Conservation (phyloP, 2,329 filamentous ascomycete species). For the Teratosphaeria gauchensis region DNA sequence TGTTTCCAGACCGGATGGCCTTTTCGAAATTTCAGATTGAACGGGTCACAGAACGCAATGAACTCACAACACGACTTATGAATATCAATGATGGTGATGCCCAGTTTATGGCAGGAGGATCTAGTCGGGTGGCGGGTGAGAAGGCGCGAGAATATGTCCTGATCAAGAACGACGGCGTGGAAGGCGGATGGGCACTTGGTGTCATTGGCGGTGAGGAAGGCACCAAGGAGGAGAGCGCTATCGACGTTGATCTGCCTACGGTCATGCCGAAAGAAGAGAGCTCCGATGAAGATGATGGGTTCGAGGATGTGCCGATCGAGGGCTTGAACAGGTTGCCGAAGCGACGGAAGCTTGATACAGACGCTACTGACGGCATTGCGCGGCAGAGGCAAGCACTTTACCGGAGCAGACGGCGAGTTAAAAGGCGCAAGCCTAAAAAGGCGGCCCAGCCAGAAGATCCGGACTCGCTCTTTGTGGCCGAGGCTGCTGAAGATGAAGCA, state of each 20-base stretch:
- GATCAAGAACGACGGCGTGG: conserved; percentile 88
- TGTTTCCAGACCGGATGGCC: conserved; percentile 97
- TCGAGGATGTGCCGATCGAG: conserved; percentile 88
- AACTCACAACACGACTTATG: conserved; percentile 91
- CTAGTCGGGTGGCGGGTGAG: conserved; percentile 67
- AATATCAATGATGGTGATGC: conserved; percentile 73
- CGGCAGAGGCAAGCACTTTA: conserved; percentile 40
- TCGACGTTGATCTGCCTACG: conserved; percentile 62
- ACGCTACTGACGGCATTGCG: conserved; percentile 24
- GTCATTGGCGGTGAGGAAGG: conserved; percentile 73
- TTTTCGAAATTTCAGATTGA: conserved; percentile 97
- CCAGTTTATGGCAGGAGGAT: conserved; percentile 44
- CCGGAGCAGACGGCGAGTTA: conserved; percentile 28
- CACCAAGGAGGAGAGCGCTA: conserved; percentile 74
- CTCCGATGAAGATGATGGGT: conserved; percentile 57
- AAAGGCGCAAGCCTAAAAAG: conserved; percentile 1
- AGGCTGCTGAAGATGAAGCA: conserved; percentile 19
- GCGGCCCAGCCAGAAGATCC: conserved; percentile 28
- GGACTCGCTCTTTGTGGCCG: conserved; percentile 48
- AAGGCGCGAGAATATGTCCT: conserved; percentile 89
- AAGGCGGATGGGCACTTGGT: conserved; percentile 91
- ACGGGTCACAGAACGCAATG: conserved; percentile 81
- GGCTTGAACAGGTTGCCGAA: conserved; percentile 78
- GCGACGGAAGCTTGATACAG: conserved; percentile 24
- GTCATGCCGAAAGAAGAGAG: conserved; percentile 43